phyloP scores from a whole-genome alignment of 1,139 yeast genomes.

The Candida buenavistaensis region DNA sequence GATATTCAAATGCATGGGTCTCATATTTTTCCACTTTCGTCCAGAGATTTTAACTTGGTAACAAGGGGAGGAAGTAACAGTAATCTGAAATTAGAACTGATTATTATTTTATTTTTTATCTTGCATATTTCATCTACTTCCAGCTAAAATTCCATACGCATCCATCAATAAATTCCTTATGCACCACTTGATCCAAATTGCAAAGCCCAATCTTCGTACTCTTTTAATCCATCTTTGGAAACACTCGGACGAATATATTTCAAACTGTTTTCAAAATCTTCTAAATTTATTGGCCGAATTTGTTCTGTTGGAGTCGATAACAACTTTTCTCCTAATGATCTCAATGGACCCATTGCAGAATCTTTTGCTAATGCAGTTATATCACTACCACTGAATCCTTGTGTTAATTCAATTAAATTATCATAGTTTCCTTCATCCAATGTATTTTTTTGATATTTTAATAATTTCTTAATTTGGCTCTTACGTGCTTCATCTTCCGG shows the following conservation, averaged over 20 bases:
- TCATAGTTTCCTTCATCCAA: slow-evolving; percentile 63
- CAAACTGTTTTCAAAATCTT: slow-evolving; percentile 77
- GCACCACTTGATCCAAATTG: slow-evolving; percentile 93
- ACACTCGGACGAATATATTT: slow-evolving; percentile 91
- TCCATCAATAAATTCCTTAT: no score
- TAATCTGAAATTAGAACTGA: no score
- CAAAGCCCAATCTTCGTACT: slow-evolving; percentile 83
- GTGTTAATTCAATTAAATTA: slow-evolving; percentile 61
- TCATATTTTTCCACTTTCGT: no score
- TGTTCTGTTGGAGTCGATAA: slow-evolving; percentile 82
- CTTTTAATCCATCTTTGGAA: neutral
- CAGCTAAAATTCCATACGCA: no score
- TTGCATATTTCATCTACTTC: no score
- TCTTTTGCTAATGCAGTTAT: slow-evolving; percentile 95
- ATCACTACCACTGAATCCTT: slow-evolving; percentile 91
- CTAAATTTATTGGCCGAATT: slow-evolving; percentile 74
- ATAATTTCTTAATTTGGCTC: slow-evolving; percentile 68
- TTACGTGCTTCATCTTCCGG: slow-evolving; percentile 85
- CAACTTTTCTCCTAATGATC: slow-evolving; percentile 86
- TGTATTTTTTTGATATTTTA: slow-evolving; percentile 75
- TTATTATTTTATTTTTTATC: no score
- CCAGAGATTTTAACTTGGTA: no score
- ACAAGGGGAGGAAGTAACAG: no score
- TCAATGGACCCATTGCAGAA: slow-evolving; percentile 97
- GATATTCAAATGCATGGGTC: no score